Evolutionary conservation across 2,329 filamentous ascomycete genomes (phyloP).

Genomic region (Chrysoporthe deuterocubensis): DNA sequence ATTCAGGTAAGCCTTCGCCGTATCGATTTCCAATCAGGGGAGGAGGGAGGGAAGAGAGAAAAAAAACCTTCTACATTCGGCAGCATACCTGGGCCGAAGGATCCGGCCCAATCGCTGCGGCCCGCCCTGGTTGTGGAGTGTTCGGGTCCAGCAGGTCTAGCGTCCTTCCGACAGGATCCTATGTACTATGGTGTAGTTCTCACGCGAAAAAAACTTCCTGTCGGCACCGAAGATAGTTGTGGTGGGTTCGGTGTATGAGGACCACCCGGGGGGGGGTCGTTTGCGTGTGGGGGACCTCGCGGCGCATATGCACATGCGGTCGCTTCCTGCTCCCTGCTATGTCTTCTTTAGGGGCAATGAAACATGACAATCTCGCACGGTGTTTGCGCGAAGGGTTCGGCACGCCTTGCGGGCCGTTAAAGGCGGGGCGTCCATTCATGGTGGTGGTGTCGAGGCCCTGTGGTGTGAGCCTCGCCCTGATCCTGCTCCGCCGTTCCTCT

Average conservation of each 20-base stretch:
- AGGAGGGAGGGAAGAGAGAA: not conserved
- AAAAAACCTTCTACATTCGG: conserved; percentile 3
- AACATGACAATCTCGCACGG: conserved; percentile 10
- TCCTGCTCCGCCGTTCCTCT: not conserved
- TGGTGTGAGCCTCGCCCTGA: not conserved
- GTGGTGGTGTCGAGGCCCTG: not conserved
- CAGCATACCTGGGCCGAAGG: not conserved
- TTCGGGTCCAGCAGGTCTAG: not conserved
- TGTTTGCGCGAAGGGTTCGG: conserved; percentile 7
- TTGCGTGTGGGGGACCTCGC: not conserved
- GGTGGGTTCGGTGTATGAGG: not conserved
- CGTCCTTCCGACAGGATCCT: not conserved
- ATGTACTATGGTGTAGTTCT: not conserved
- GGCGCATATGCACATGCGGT: not conserved
- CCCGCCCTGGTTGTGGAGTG: conserved; percentile 5
- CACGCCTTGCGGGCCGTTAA: conserved; percentile 9
- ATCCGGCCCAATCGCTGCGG: conserved; percentile 9
- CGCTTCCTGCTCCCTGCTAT: no score
- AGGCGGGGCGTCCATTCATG: not conserved
- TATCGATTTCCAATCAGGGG: not conserved
- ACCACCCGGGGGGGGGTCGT: not conserved
- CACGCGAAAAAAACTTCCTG: not conserved
- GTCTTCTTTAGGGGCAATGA: not conserved
- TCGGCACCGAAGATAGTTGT: not conserved
- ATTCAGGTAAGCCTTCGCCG: not conserved